phyloP scores from a whole-genome alignment of 441 rosid species.

The Gossypium aridum region DNA sequence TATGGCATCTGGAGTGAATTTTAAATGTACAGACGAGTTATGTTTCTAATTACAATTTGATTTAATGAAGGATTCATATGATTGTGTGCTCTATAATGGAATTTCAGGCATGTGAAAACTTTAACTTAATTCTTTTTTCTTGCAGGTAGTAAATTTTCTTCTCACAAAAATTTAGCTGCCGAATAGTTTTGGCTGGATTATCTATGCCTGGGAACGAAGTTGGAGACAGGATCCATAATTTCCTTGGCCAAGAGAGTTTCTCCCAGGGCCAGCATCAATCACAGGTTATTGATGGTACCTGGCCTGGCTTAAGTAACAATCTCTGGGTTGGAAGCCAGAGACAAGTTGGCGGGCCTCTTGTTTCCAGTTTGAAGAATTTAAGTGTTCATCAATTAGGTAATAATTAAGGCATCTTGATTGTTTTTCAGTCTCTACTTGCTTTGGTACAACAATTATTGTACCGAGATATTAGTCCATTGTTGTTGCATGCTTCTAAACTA shows the following conservation, averaged over 20 bases:
- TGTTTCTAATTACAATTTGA: conserved; percentile 10
- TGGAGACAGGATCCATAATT: conserved; percentile 79
- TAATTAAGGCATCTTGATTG: not conserved
- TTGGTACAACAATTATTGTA: not conserved
- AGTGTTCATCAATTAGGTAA: conserved; percentile 61
- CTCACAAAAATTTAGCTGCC: conserved; percentile 20
- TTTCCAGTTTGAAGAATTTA: conserved; percentile 48
- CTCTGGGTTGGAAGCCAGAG: conserved; percentile 49
- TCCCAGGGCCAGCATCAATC: conserved; percentile 52
- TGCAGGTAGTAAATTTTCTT: conserved; percentile 16
- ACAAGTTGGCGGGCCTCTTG: conserved; percentile 46
- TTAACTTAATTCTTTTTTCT: conserved; percentile 9
- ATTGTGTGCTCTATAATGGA: conserved; percentile 1
- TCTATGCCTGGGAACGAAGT: conserved; percentile 95
- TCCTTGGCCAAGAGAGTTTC: conserved; percentile 67
- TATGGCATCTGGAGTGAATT: conserved; percentile 18
- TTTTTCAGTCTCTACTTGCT: not conserved
- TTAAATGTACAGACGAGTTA: conserved; percentile 30
- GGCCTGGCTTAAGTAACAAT: conserved; percentile 50
- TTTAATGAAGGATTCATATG: not conserved
- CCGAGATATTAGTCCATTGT: not conserved
- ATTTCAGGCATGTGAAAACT: conserved; percentile 4
- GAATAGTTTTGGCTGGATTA: conserved; percentile 28
- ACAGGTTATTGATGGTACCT: conserved; percentile 52
- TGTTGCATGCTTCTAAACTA: conserved; percentile 9